Base-by-base conservation (phyloP, 1,139 yeast species). In the Debaryomyces sp. region DNA sequence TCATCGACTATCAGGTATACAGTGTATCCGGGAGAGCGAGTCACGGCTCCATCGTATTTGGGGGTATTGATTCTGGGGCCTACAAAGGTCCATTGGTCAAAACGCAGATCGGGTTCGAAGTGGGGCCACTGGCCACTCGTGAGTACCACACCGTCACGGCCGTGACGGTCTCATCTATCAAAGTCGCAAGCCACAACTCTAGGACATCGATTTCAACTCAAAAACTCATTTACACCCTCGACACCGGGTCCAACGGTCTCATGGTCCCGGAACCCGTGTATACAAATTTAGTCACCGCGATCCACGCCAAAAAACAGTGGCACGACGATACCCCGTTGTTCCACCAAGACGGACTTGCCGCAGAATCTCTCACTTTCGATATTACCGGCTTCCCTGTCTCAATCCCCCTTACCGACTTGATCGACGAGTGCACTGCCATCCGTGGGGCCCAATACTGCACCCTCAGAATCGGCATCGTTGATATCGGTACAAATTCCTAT, bases 161-260 rank as follows among this genome's bases (percentile, higher is more conserved):
- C 5, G 54, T 62, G 22, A 57, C 66, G 2, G 62, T 61, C 9
- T 59, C 62, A 45, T 38, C 51, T 5, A 45, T 60, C 6, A 47
- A 49, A 15, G 40, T 62, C 6, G 53, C 21, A 15, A 18, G 12
- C 46, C 17, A 54, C 48, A 21, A 34, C 27, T 3, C 10, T 9
- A 32, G 35, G n/a, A 29, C 35, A 13, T 9, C 32, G n/a, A 51
- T 63, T 21, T 58, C 64, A 0, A 45, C 48, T 41, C 59, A 63
- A 44, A 54, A 48, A 10, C 47, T 57, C 21, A 51, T 57, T 15
- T 62, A 58, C 48, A 54, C 54, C 33, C 52, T 64, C 21, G 68
- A 64, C 45, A 49, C 61, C 12, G 66, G 66, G 12, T 54, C 62
- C 12, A 57, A 58, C 44, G 57, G 55, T 4, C 54, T 59, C 46